Conservation (phyloP, 495 filamentous ascomycete species). For the Letharia lupina region DNA sequence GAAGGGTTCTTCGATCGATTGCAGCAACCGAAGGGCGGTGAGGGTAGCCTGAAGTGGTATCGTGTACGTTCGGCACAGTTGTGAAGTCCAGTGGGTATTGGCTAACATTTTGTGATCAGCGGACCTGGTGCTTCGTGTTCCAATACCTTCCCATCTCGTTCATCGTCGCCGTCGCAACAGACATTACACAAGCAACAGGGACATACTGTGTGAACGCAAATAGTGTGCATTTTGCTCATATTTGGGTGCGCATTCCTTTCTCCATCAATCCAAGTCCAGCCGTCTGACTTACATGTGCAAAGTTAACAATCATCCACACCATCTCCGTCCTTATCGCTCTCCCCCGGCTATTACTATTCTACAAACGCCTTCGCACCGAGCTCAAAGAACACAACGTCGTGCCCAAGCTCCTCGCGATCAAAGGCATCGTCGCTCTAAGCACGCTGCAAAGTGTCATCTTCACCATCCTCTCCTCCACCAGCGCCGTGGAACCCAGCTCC, state of each 20-base stretch:
- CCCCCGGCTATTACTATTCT: constrained; percentile 26
- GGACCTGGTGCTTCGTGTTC: constrained; percentile 27
- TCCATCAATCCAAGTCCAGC: background rate
- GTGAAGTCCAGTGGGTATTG: background rate
- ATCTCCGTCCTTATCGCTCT: constrained; percentile 29
- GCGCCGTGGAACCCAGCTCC: constrained; percentile 22
- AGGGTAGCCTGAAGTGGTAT: constrained; percentile 8
- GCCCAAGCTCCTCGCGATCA: constrained; percentile 31
- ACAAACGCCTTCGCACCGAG: constrained; percentile 22
- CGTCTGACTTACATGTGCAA: background rate
- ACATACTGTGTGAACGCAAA: constrained; percentile 30
- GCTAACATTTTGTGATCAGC: constrained; percentile 2
- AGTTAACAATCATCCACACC: constrained; percentile 19
- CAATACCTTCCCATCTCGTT: constrained; percentile 31
- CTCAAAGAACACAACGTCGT: constrained; percentile 26
- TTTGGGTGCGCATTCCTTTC: constrained; percentile 28
- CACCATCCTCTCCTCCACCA: constrained; percentile 27
- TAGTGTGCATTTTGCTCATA: constrained; percentile 30
- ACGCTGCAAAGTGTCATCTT: constrained; percentile 30
- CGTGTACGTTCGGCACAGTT: constrained; percentile 6
- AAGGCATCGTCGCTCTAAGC: constrained; percentile 30
- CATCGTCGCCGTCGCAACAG: constrained; percentile 27
- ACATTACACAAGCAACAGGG: constrained; percentile 29
- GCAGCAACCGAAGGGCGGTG: constrained; percentile 16
- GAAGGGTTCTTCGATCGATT: constrained; percentile 27